Conservation (phyloP, 163 green algal species). For the Coccomyxa subellipsoidea region DNA sequence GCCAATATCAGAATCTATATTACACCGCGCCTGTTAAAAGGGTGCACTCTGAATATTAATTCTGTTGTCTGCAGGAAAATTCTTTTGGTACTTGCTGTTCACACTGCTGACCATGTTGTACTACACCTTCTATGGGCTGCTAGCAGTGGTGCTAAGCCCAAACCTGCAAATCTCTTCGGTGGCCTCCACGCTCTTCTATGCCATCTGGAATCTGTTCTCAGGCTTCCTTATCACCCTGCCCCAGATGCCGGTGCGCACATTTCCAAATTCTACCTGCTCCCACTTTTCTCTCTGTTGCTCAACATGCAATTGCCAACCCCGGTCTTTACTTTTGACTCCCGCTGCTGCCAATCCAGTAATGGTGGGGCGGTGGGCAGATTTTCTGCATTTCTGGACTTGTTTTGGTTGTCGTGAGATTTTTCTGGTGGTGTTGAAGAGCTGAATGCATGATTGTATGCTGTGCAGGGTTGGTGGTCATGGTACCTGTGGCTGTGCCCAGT, state of each 20-base stretch:
- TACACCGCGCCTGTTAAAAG: too few species aligned
- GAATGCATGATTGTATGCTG: neutral
- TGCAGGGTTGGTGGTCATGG: conserved; percentile 30
- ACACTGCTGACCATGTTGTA: conserved; percentile 41
- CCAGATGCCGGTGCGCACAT: neutral
- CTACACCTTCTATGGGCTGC: conserved; percentile 45
- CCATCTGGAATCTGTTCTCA: conserved; percentile 47
- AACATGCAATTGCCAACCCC: too few species aligned
- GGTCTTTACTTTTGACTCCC: too few species aligned
- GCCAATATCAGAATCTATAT: too few species aligned
- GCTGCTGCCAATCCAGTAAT: too few species aligned
- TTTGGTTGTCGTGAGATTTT: neutral
- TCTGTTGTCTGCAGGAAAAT: conserved; percentile 30
- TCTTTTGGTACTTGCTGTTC: conserved; percentile 59
- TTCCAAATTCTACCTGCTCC: too few species aligned
- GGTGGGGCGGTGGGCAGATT: too few species aligned
- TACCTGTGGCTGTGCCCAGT: conserved; percentile 28
- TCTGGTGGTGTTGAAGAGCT: neutral
- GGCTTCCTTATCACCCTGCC: conserved; percentile 62
- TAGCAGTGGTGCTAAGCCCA: conserved; percentile 44
- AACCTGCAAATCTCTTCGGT: conserved; percentile 46
- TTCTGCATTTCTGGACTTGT: too few species aligned
- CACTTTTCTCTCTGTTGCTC: too few species aligned
- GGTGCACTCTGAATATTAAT: neutral
- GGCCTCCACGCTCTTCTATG: conserved; percentile 41